Conservation (phyloP, 495 filamentous ascomycete species). For the Hypoxylon cercidicola region DNA sequence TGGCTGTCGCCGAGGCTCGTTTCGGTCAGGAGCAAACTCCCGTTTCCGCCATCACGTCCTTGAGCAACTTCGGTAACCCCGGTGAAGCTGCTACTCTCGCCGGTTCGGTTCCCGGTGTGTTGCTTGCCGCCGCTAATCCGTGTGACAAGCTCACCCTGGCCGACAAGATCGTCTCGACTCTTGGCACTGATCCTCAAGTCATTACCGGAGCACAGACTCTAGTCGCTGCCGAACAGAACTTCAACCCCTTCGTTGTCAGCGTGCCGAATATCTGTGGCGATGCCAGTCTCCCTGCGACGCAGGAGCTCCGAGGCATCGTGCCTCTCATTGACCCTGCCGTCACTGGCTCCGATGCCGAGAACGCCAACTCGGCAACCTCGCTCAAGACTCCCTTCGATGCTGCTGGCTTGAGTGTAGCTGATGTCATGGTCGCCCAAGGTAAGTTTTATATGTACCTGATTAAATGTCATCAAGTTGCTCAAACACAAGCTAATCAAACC, state of each 20-base stretch:
- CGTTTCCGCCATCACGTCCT: slow-evolving; percentile 53
- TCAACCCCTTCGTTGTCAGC: slow-evolving; percentile 67
- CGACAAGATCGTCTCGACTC: slow-evolving; percentile 66
- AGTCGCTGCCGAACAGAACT: slow-evolving; percentile 74
- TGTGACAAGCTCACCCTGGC: slow-evolving; percentile 69
- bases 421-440: slow-evolving; percentile 62
- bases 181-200: slow-evolving; percentile 62
- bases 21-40: slow-evolving; percentile 65
- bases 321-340: slow-evolving; percentile 69
- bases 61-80: slow-evolving; percentile 59
- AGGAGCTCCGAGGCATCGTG: slow-evolving; percentile 66
- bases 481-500: no score
- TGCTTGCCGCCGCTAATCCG: slow-evolving; percentile 66
- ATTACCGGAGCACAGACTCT: slow-evolving; percentile 66
- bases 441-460: no score
- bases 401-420: slow-evolving; percentile 64
- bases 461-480: no score
- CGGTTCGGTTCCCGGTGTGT: slow-evolving; percentile 60
- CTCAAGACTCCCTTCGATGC: slow-evolving; percentile 62
- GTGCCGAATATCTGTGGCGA: slow-evolving; percentile 69
- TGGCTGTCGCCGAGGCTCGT: slow-evolving; percentile 62
- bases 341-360: slow-evolving; percentile 60
- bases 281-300: slow-evolving; percentile 64
- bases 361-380: slow-evolving; percentile 62
- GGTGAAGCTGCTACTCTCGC: slow-evolving; percentile 66